These are phyloP conservation scores for Sanguinoderma infundibulare DNA, from an alignment of 1,284 basidiomycete genomes.

Conservation along the genomic window DNA sequence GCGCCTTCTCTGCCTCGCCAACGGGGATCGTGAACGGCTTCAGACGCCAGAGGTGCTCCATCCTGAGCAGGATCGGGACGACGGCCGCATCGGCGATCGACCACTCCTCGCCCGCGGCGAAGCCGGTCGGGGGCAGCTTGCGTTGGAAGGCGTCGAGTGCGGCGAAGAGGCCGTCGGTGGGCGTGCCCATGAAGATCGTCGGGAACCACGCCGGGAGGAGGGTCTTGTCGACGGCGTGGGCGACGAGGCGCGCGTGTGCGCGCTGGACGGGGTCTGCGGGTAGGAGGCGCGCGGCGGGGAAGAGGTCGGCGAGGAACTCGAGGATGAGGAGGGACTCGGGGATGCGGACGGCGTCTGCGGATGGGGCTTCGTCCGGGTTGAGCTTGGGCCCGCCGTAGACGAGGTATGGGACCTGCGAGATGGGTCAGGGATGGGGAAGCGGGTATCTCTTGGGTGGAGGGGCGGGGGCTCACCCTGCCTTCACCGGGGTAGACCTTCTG, in stretches of 20 bases:
- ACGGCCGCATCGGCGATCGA: constrained; percentile 61
- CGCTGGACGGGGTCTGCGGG: constrained; percentile 56
- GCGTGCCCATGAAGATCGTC: constrained; percentile 38
- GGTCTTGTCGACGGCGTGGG: constrained; percentile 52
- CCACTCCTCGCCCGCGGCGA: constrained; percentile 38
- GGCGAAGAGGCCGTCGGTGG: constrained; percentile 43
- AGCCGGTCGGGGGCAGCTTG: constrained; percentile 27
- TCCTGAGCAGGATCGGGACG: constrained; percentile 39
- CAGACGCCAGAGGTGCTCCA: constrained; percentile 29
- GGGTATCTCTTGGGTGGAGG: background rate
- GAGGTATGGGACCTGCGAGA: constrained; percentile 45
- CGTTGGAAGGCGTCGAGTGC: constrained; percentile 36
- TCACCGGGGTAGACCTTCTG: constrained; percentile 42
- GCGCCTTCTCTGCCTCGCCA: constrained; percentile 32
- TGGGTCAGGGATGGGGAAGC: background rate
- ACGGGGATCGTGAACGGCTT: constrained; percentile 34
- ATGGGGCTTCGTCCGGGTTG: constrained; percentile 51
- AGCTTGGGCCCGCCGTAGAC: constrained; percentile 61
- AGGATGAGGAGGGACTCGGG: constrained; percentile 58
- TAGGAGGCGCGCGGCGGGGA: constrained; percentile 48
- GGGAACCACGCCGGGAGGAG: constrained; percentile 29
- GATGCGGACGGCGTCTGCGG: constrained; percentile 58
- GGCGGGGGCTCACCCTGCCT: constrained; percentile 49
- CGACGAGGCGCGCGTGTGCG: constrained; percentile 63
- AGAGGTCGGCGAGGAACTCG: constrained; percentile 63